Percentiles rank a stretch among this genome's conserved stretches.
phyloP scores from a whole-genome alignment of 2,329 filamentous ascomycete species.

The Aspergillus sp. region DNA sequence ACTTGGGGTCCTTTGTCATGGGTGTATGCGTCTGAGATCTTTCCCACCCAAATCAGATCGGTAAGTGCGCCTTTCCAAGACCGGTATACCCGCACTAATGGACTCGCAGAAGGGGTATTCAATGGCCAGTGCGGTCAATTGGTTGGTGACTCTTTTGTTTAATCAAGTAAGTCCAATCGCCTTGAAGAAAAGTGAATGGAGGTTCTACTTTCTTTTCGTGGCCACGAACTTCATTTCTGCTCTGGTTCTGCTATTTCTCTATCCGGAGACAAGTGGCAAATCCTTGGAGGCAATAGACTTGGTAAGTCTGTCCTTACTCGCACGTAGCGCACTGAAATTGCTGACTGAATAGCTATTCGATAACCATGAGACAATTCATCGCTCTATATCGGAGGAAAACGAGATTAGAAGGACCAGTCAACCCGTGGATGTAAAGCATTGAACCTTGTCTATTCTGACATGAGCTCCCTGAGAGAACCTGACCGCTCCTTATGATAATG shows the following conservation, averaged over 20 bases:
- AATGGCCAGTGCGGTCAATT: slow-evolving; percentile 54
- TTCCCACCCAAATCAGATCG: slow-evolving; percentile 58
- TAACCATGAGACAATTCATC: not conserved
- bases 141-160: slow-evolving; percentile 54
- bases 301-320: not conserved
- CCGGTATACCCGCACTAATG: not conserved
- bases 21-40: slow-evolving; percentile 62
- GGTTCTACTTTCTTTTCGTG: slow-evolving; percentile 54
- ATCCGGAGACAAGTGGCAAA: slow-evolving; percentile 49
- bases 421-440: too few species aligned
- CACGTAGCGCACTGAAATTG: not conserved
- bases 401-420: too few species aligned
- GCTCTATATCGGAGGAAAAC: too few species aligned
- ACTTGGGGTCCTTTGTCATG: slow-evolving; percentile 36
- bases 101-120: slow-evolving; percentile 49
- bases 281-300: slow-evolving; percentile 54
- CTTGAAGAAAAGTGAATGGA: slow-evolving; percentile 44
- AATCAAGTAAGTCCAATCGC: slow-evolving; percentile 53
- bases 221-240: slow-evolving; percentile 42
- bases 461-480: not conserved
- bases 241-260: slow-evolving; percentile 45
- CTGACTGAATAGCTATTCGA: not conserved
- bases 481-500: not conserved
- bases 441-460: too few species aligned
- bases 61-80: not conserved